phyloP scores from a whole-genome alignment of 768 basidiomycete genomes.

The Boletus sp. region DNA sequence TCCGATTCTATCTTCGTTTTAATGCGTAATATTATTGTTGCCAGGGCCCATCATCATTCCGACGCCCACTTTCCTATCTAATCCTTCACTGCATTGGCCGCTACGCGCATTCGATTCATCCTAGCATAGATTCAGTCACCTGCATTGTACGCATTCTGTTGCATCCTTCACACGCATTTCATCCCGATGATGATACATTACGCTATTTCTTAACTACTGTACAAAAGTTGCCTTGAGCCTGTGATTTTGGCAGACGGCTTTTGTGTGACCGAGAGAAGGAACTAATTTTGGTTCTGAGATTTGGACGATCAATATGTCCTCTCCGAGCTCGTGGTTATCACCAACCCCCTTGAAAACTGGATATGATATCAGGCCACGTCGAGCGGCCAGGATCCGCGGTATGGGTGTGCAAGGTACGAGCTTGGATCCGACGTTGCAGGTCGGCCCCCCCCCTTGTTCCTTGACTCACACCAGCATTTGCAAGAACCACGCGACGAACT shows the following conservation, averaged over 20 bases:
- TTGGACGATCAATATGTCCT: constrained; percentile 5
- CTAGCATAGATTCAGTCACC: constrained; percentile 36
- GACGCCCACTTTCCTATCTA: constrained; percentile 26
- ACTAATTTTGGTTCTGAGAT: constrained; percentile 8
- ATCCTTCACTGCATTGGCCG: constrained; percentile 28
- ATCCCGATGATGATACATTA: constrained; percentile 31
- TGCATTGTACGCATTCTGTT: constrained; percentile 34
- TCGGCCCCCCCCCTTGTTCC: background rate
- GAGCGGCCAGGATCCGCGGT: constrained; percentile 18
- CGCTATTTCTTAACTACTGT: constrained; percentile 31
- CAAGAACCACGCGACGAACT: background rate
- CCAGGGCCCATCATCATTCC: constrained; percentile 20
- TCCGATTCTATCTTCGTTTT: constrained; percentile 25
- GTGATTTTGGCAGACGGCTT: constrained; percentile 4
- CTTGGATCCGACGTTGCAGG: constrained; percentile 3
- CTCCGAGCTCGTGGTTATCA: constrained; percentile 3
- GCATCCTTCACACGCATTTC: constrained; percentile 32
- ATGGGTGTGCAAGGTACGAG: constrained; percentile 8
- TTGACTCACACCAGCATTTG: background rate
- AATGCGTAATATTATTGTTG: constrained; percentile 25
- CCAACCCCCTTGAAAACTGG: background rate
- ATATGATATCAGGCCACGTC: background rate
- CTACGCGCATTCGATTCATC: constrained; percentile 32
- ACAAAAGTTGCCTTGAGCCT: constrained; percentile 19
- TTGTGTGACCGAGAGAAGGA: constrained; percentile 10